Base-by-base conservation (phyloP, 192 early-diverging fungal species). In the Coemansia sp. region DNA sequence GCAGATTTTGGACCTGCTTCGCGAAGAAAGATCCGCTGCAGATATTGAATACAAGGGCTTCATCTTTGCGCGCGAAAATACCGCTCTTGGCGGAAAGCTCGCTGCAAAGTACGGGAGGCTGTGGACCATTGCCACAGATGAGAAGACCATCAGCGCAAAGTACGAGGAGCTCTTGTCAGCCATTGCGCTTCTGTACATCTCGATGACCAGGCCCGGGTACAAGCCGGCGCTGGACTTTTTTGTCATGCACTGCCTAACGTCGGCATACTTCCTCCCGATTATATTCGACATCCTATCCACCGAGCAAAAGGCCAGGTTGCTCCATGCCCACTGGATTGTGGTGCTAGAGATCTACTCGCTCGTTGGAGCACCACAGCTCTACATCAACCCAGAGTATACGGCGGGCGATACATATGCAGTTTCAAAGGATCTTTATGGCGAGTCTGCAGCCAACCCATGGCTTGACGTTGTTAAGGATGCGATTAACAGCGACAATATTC, bases 241-340 rank as follows among this genome's bases (percentile, higher is more conserved):
- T 35, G 67, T 67, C 44, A 84, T 66, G 85, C 88, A 89, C 67
- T 71, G 74, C 41, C 51, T 88, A 58, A 88, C 88, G 1, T 85
- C 86, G n/a, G 60, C 73, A 10, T 75, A 84, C 39, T 87, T 87
- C 51, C 24, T 87, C 15, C 86, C 86, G 41, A 75, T 83, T 15
- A 45, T 75, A 14, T 56, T 81, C 15, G 70, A 73, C 45, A 34
- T 38, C 9, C 35, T 89, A 33, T 24, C 82, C 0, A 67, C 81
- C 36, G 66, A 73, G 10, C 76, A 88, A 21, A 67, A 77, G 51
- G 74, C 69, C 4, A 57, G 61, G 5, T 62, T 87, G 39, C 60
- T 89, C n/a, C 81, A 64, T 24, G 77, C 77, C 0, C 81, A 88
- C 39, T 49, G 70, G 15, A 48, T 66, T 7, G 57, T 44, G 11